Conservation (phyloP, 164 flowering plant species). For the Magnolia kwangsiensis region DNA sequence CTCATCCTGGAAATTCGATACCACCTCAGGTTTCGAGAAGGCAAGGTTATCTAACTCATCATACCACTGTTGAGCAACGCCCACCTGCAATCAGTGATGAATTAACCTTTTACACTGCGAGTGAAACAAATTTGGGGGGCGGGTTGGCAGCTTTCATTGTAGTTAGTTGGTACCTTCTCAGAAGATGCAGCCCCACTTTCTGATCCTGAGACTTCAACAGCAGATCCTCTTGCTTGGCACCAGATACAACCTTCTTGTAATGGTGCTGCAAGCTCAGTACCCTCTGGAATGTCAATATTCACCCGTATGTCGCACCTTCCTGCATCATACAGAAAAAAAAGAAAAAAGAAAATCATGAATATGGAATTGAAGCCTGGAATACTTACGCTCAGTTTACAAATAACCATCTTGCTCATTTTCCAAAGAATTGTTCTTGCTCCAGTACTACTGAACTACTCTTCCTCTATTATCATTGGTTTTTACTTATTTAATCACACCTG, state of each 20-base stretch:
- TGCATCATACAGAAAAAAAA: conserved; percentile 21
- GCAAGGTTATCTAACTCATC: conserved; percentile 84
- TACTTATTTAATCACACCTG: too few relatives aligned
- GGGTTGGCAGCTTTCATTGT: not conserved
- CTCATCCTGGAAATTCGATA: conserved; percentile 32
- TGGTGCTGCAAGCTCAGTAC: conserved; percentile 68
- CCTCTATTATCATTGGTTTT: too few relatives aligned
- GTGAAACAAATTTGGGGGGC: not conserved
- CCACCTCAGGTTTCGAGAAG: conserved; percentile 34
- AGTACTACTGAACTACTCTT: too few relatives aligned
- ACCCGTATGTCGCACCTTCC: conserved; percentile 61
- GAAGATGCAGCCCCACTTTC: conserved; percentile 32
- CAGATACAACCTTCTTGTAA: conserved; percentile 73
- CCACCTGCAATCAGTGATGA: conserved; percentile 49
- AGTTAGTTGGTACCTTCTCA: conserved; percentile 45
- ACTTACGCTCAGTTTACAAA: not conserved
- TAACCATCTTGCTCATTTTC: too few relatives aligned
- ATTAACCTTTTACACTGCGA: not conserved
- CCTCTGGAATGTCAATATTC: conserved; percentile 53
- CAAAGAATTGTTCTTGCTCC: too few relatives aligned
- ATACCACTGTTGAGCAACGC: conserved; percentile 86
- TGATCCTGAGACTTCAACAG: conserved; percentile 46
- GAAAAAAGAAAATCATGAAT: not conserved
- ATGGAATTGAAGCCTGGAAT: not conserved
- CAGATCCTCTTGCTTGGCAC: conserved; percentile 90